phyloP scores from a whole-genome alignment of 2,329 filamentous ascomycete genomes.

The Aureobasidium sp. region DNA sequence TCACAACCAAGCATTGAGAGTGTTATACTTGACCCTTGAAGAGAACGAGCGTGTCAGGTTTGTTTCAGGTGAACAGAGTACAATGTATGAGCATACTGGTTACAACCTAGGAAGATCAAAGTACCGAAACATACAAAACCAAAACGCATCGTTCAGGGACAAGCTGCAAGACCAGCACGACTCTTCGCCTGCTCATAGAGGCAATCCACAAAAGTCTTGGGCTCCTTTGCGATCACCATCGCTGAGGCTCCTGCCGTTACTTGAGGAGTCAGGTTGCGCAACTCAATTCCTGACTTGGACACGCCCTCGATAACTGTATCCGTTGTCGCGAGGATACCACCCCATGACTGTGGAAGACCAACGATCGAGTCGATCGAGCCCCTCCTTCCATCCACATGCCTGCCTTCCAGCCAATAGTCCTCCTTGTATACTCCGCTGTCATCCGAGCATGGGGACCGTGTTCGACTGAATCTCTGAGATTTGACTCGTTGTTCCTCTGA shows the following conservation, averaged over 20 bases:
- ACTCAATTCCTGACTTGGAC: slow-evolving; percentile 24
- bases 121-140: not conserved
- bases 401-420: slow-evolving; percentile 19
- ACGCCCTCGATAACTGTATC: slow-evolving; percentile 25
- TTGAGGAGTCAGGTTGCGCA: slow-evolving; percentile 19
- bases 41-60: not conserved
- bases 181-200: slow-evolving; percentile 21
- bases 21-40: too few relatives aligned
- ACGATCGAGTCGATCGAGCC: not conserved
- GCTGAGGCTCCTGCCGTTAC: slow-evolving; percentile 19
- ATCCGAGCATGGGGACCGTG: not conserved
- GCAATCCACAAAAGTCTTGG: slow-evolving; percentile 35
- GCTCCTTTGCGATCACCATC: slow-evolving; percentile 31
- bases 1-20: not conserved
- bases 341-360: slow-evolving; percentile 24
- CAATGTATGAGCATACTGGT: not conserved
- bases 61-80: not conserved
- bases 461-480: slow-evolving; percentile 13
- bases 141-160: not conserved
- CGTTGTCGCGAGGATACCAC: slow-evolving; percentile 31
- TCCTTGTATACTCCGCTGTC: slow-evolving; percentile 22
- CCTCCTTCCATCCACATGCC: slow-evolving; percentile 1
- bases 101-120: not conserved
- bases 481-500: slow-evolving; percentile 9
- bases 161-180: not conserved